Base-by-base conservation (phyloP, 169 alveolate species). In the Hepatocystis sp. region DNA sequence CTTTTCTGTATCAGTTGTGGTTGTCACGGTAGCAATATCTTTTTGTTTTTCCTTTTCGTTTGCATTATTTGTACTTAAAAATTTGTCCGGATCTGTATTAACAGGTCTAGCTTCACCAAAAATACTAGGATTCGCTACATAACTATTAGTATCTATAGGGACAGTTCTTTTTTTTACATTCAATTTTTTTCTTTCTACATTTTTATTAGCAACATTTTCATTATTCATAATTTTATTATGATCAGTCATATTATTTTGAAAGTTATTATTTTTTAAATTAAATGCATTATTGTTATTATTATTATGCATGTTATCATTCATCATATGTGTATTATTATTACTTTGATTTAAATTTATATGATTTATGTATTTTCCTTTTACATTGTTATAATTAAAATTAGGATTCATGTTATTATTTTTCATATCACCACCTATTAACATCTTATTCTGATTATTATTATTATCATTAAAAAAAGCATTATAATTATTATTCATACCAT, bases 101-200 rank as follows among this genome's bases (percentile, higher is more conserved):
- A 71, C 86, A n/a, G 86, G 86, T 71, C 58, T 71, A n/a, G 86
- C 86, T 61, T 71, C 86, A n/a, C 86, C 86, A 56, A 71, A 71
- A 19, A 71, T 71, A 4, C 19, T 71, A 1, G 86, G 86, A 34
- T 71, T 71, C 19, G 44, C 58, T 7, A 71, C 66, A 51, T 71
- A 71, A 19, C 63, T 55, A 11, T 71, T 71, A 17, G 55, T 68
- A 46, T 71, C 86, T 11, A 71, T 11, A 2, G 86, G 86, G 11
- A 71, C 86, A 21, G 86, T n/a, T 17, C 86, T 42, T 56, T 71
- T 71, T 63, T 71, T 71, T 44, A 71, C 34, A 61, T 56, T 55
- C 42, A 71, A 61, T 61, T 71, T 71, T 51, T 71, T 71, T 34
- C 86, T 56, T 47, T 71, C 76, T 56, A 56, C 86, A 15, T 61